phyloP scores from a whole-genome alignment of 164 flowering plant genomes.

The Magnolia kwangsiensis region DNA sequence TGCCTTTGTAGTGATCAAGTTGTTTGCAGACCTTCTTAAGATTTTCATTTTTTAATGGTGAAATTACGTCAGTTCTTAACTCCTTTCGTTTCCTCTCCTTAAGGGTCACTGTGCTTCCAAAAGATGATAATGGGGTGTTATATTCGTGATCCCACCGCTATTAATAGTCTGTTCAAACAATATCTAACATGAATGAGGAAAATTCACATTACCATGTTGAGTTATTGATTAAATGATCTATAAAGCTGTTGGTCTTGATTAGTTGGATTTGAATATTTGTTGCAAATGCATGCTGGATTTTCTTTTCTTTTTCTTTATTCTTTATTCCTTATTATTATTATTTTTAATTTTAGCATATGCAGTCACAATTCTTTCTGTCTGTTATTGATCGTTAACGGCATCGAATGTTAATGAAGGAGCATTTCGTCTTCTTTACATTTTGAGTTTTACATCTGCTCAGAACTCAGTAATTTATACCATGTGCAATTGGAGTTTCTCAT shows the following conservation, averaged over 20 bases:
- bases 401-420: background rate
- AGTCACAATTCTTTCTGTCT: background rate
- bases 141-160: too few relatives aligned
- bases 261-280: background rate
- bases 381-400: background rate
- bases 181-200: background rate
- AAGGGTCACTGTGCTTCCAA: background rate
- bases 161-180: background rate
- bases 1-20: too few relatives aligned
- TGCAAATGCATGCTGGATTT: background rate
- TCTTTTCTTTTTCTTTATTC: background rate
- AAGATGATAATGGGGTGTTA: background rate
- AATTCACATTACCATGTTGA: background rate
- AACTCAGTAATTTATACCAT: background rate
- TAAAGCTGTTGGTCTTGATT: background rate
- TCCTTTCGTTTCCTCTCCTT: too few relatives aligned
- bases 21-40: background rate
- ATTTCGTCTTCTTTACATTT: background rate
- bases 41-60: background rate
- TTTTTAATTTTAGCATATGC: background rate
- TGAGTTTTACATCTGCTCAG: background rate
- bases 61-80: background rate
- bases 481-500: background rate
- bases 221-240: background rate
- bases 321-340: too few relatives aligned